Evolutionary conservation across 1,284 basidiomycete species (phyloP).

Genomic region (Vanrija sp.): DNA sequence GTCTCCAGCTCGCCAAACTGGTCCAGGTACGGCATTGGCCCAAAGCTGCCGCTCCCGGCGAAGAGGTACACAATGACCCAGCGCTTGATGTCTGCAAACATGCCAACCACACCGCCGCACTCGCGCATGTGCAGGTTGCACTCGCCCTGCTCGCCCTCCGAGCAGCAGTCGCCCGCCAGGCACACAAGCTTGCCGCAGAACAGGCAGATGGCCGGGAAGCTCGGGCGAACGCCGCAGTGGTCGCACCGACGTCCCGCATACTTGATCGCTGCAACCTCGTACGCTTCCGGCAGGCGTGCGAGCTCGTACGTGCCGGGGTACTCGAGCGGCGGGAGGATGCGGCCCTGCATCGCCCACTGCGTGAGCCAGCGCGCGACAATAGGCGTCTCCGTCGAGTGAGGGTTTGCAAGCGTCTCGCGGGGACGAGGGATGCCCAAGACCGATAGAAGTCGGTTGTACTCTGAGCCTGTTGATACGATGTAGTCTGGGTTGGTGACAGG

Average conservation of each 20-base stretch:
- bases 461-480: slow-evolving; percentile 51
- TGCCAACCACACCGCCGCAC: slow-evolving; percentile 84
- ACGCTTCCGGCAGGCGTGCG: slow-evolving; percentile 70
- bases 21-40: slow-evolving; percentile 87
- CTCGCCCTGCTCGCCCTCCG: slow-evolving; percentile 70
- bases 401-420: slow-evolving; percentile 65
- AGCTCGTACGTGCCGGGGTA: slow-evolving; percentile 83
- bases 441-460: slow-evolving; percentile 74
- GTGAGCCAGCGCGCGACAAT: slow-evolving; percentile 47
- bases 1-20: slow-evolving; percentile 91
- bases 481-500: slow-evolving; percentile 59
- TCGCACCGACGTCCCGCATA: slow-evolving; percentile 67
- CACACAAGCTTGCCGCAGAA: slow-evolving; percentile 86
- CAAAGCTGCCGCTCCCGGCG: slow-evolving; percentile 81
- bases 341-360: slow-evolving; percentile 45
- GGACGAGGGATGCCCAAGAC: slow-evolving; percentile 74
- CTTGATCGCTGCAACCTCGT: slow-evolving; percentile 77
- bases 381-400: slow-evolving; percentile 57
- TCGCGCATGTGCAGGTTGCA: slow-evolving; percentile 94
- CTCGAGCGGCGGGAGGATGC: slow-evolving; percentile 62
- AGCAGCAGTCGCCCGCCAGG: slow-evolving; percentile 89
- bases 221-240: slow-evolving; percentile 73
- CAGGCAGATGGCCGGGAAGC: slow-evolving; percentile 85
- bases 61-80: slow-evolving; percentile 92
- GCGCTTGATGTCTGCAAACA: slow-evolving; percentile 88